Evolutionary conservation across 2,329 filamentous ascomycete species (phyloP).

Genomic region (Thielaviopsis musarum): DNA sequence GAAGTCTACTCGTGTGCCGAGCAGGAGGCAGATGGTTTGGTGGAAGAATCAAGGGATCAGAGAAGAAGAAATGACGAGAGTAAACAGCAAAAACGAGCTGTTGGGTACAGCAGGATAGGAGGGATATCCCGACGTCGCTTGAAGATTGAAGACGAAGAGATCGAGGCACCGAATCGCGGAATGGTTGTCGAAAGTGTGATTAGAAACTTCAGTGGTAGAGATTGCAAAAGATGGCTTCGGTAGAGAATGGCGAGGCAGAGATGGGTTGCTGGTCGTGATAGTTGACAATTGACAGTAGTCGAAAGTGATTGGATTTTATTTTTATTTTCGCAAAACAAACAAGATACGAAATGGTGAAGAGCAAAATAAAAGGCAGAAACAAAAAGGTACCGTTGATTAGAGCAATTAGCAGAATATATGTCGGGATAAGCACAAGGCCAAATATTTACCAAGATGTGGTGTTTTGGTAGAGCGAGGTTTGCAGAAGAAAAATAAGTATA

Average conservation of each 20-base stretch:
- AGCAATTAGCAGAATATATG: no score
- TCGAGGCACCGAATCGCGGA: conserved; percentile 10
- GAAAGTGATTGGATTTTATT: no score
- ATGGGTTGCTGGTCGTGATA: neutral
- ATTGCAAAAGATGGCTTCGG: no score
- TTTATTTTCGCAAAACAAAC: no score
- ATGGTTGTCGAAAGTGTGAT: neutral
- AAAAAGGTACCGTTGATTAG: no score
- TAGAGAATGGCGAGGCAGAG: neutral
- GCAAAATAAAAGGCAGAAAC: no score
- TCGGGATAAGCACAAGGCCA: no score
- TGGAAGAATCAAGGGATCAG: conserved; percentile 9
- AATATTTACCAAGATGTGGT: neutral
- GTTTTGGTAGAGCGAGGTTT: neutral
- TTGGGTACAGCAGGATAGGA: neutral
- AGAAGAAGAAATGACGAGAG: neutral
- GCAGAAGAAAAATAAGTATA: neutral
- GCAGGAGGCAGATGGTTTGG: conserved; percentile 15
- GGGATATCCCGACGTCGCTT: conserved; percentile 6
- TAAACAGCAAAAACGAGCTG: neutral
- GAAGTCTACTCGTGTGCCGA: conserved; percentile 22
- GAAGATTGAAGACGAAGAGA: conserved; percentile 5
- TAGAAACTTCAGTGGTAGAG: neutral
- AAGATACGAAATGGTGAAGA: no score
- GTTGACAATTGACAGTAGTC: no score